Evolutionary conservation across 148 eudicot species (phyloP), one percentile per base, ranked within the genome.

Genomic region (Rhododendron mucronatum): DNA sequence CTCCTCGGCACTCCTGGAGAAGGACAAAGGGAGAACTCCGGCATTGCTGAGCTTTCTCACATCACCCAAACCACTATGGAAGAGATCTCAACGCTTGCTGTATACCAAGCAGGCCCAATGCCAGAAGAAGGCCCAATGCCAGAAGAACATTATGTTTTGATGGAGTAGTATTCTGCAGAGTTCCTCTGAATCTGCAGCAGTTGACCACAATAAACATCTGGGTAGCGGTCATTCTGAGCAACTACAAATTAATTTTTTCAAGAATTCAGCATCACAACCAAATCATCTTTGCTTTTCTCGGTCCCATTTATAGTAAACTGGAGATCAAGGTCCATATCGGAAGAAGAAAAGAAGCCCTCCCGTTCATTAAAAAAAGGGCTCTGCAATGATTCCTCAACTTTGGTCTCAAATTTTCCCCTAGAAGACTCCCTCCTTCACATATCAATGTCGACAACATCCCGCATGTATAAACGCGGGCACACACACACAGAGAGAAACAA

Each of bases 121-220:
- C 78, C 44, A 73, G 41, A 73, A 33, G 78, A 73, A 73, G 65
- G 65, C 75, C 75, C 75, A 69, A 26, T 67, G 78, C 78, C 44
- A 73, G 41, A 73, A 33, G 78, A 73, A 73, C 77, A 33, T 4
- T 1, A 33, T 33, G 41, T 30, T 33, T 33, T 15, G 78, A 20
- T 50, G 55, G 14, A 53, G 37, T 12, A 33, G 41, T 14, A 33
- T 33, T 73, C 14, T 33, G 37, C 37, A 69, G 30, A 26, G 37
- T 28, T 30, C 16, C 14, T 12, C 37, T 10, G 18, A 10, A 69
- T 11, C 37, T 69, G 28, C 75, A 26, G 14, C 37, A 69, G 35
- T 67, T 28, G 37, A 69, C 20, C 21, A 14, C 41, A n/a, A 15
- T 67, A n/a, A 73, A 33, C 44, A 73, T 73, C 41, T 33, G 41